Conservation (phyloP, 345 rosid species). For the Durio zibethinus region DNA sequence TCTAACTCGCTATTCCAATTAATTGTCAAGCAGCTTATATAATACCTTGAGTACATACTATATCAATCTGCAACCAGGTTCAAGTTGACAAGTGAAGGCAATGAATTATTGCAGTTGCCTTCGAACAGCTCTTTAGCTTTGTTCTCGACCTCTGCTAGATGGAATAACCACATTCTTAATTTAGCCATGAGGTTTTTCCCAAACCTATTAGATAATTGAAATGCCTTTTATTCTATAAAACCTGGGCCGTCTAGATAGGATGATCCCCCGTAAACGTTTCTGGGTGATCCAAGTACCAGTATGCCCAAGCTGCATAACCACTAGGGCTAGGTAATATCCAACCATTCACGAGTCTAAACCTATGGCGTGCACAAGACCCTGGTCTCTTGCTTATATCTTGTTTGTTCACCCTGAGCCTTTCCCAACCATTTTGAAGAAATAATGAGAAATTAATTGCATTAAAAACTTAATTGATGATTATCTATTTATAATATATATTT, state of each 20-base stretch:
- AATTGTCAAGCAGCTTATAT: too few relatives aligned
- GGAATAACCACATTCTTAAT: too few relatives aligned
- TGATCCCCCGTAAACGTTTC: neutral
- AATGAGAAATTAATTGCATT: neutral
- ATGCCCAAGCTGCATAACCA: neutral
- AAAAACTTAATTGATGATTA: neutral
- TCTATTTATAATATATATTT: neutral
- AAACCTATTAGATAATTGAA: neutral
- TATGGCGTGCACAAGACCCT: neutral
- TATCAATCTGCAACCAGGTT: too few relatives aligned
- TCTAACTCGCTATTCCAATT: too few relatives aligned
- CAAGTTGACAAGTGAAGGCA: too few relatives aligned
- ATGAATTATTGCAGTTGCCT: too few relatives aligned
- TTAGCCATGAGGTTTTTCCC: neutral
- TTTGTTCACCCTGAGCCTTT: neutral
- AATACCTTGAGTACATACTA: too few relatives aligned
- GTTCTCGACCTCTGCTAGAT: too few relatives aligned
- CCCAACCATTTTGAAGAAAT: neutral
- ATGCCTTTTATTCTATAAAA: neutral
- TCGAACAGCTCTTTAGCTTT: too few relatives aligned
- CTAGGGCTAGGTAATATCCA: neutral
- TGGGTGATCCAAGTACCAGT: too few relatives aligned
- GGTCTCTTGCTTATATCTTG: neutral
- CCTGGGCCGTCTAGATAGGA: neutral
- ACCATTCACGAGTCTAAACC: neutral